phyloP scores from a whole-genome alignment of 768 basidiomycete genomes.

The Ephemerocybe angulata region DNA sequence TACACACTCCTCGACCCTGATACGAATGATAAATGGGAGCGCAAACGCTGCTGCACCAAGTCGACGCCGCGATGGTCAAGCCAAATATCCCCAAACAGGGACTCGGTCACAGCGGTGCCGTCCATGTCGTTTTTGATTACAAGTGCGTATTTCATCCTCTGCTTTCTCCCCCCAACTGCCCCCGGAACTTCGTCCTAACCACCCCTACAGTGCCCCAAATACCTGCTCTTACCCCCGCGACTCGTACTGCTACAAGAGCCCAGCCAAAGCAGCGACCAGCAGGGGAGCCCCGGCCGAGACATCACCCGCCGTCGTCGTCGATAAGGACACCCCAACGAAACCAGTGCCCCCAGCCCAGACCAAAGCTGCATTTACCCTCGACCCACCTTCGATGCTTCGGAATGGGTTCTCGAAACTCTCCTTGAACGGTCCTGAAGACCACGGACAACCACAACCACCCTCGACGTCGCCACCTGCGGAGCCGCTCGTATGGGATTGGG shows the following conservation, averaged over 20 bases:
- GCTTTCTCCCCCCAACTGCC: not conserved
- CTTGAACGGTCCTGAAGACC: slow-evolving; percentile 6
- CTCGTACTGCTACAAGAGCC: not conserved
- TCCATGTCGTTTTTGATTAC: slow-evolving; percentile 12
- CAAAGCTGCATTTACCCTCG: not conserved
- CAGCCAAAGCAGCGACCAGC: not conserved
- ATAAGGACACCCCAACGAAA: not conserved
- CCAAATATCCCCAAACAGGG: slow-evolving; percentile 10
- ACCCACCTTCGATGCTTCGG: not conserved
- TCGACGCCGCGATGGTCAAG: not conserved
- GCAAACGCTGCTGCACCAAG: not conserved
- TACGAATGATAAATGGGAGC: not conserved
- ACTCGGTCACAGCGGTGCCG: not conserved
- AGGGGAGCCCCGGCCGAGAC: not conserved
- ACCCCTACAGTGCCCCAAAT: not conserved
- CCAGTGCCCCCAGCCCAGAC: not conserved
- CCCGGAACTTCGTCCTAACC: not conserved
- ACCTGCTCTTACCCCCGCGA: not conserved
- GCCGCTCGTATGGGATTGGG: slow-evolving; percentile 66
- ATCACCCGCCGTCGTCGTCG: not conserved
- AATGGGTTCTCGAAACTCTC: not conserved
- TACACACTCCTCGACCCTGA: not conserved
- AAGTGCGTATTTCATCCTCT: slow-evolving; percentile 8
- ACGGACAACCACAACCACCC: slow-evolving; percentile 8
- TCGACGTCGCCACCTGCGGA: slow-evolving; percentile 3